A percentile compares a stretch with the other conserved stretches of the same genome.
These are phyloP conservation scores for Setaria italica DNA, from an alignment of 202 grass and related monocot genomes.

Conservation along the genomic window DNA sequence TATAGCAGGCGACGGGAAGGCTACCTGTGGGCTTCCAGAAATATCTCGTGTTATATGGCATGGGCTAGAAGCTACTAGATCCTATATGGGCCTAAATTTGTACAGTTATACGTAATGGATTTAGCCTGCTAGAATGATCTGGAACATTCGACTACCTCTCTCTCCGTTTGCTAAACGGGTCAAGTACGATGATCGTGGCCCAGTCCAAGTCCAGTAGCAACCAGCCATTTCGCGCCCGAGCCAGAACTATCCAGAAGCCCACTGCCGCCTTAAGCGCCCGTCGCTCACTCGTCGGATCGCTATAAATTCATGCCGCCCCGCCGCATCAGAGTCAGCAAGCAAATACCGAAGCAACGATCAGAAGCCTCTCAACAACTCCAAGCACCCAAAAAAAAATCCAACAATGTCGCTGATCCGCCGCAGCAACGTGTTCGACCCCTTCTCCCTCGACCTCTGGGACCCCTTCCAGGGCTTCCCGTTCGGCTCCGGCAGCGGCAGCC, in stretches of 20 bases:
- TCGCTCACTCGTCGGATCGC: neutral
- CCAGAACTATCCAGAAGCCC: conserved; percentile 7
- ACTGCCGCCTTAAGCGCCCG: neutral
- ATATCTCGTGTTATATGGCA: neutral
- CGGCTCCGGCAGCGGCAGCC: conserved; percentile 40
- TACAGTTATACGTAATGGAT: neutral
- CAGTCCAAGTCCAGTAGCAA: neutral
- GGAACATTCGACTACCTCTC: neutral
- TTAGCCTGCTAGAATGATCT: neutral
- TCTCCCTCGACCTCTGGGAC: conserved; percentile 63
- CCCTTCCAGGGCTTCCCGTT: conserved; percentile 66
- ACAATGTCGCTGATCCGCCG: conserved; percentile 68
- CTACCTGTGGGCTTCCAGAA: neutral
- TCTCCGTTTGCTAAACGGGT: no score
- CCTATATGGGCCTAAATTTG: neutral
- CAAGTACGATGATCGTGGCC: neutral
- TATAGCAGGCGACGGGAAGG: neutral
- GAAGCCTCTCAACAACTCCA: neutral
- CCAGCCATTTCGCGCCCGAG: neutral
- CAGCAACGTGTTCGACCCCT: conserved; percentile 68
- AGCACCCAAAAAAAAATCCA: neutral
- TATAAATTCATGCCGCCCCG: conserved; percentile 8
- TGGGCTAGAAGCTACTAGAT: neutral
- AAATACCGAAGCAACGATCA: neutral
- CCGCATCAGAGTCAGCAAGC: neutral